Evolutionary conservation across 441 rosid species (phyloP).

Genomic region (Cnidoscolus chayamansa): DNA sequence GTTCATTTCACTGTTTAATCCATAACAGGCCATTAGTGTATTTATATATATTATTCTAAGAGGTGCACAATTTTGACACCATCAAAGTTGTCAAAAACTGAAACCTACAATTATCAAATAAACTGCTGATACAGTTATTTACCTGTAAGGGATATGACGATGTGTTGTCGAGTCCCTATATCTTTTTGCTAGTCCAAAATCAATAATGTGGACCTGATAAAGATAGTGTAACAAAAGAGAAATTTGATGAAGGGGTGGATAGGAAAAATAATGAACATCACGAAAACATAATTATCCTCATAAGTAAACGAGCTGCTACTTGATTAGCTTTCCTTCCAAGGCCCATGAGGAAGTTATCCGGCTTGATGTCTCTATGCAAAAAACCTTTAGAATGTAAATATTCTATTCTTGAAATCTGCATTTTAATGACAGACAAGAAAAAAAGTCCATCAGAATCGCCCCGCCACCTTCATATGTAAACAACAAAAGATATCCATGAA

Average conservation of each 20-base stretch:
- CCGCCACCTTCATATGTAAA: too few relatives aligned
- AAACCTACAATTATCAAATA: background rate
- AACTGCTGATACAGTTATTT: background rate
- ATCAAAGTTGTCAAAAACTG: background rate
- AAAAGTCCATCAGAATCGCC: background rate
- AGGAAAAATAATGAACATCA: background rate
- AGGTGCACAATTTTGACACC: background rate
- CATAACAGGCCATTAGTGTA: too few relatives aligned
- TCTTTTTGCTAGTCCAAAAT: conserved; percentile 60
- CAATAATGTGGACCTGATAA: conserved; percentile 52
- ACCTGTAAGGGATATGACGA: conserved; percentile 60
- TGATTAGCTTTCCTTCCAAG: conserved; percentile 91
- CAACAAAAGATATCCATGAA: background rate
- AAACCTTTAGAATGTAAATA: conserved; percentile 80
- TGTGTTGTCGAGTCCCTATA: conserved; percentile 44
- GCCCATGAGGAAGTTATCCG: conserved; percentile 95
- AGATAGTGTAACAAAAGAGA: background rate
- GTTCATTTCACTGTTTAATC: too few relatives aligned
- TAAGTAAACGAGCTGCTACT: conserved; percentile 31
- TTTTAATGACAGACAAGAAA: background rate
- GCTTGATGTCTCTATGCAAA: conserved; percentile 86
- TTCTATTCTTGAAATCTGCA: conserved; percentile 76
- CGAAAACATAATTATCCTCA: conserved; percentile 11
- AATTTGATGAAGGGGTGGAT: background rate
- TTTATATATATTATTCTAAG: background rate